A percentile compares a stretch with the other conserved stretches of the same genome.
phyloP scores from a whole-genome alignment of 2,329 filamentous ascomycete genomes.

The Sarocladium brachiariae region DNA sequence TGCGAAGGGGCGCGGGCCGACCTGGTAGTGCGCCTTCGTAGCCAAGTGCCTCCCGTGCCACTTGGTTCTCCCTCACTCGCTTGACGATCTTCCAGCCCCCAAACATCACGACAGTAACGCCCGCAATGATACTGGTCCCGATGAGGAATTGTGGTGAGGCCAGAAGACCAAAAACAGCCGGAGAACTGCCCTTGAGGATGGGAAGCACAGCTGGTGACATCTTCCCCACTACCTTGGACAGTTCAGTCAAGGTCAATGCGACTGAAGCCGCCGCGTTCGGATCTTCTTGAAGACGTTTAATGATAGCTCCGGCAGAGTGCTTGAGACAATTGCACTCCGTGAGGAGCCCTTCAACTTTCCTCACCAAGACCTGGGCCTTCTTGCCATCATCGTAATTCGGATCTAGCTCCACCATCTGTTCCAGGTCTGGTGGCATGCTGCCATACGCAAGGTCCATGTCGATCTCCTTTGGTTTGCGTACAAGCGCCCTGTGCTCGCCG shows the following conservation, averaged over 20 bases:
- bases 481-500: not conserved
- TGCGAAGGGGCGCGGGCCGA: slow-evolving; percentile 20
- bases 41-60: slow-evolving; percentile 22
- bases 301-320: slow-evolving; percentile 74
- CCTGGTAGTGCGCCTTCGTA: slow-evolving; percentile 18
- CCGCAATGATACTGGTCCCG: slow-evolving; percentile 78
- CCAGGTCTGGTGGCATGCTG: slow-evolving; percentile 65
- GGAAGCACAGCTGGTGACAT: slow-evolving; percentile 75
- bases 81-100: slow-evolving; percentile 98
- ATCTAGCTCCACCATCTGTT: slow-evolving; percentile 40
- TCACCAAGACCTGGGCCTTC: slow-evolving; percentile 53
- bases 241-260: slow-evolving; percentile 84
- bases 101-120: slow-evolving; percentile 91
- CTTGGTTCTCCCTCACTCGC: slow-evolving; percentile 52
- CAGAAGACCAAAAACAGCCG: slow-evolving; percentile 78
- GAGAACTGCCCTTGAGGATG: slow-evolving; percentile 72
- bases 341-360: slow-evolving; percentile 67
- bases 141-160: slow-evolving; percentile 92
- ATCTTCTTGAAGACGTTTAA: slow-evolving; percentile 61
- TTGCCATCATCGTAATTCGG: slow-evolving; percentile 49
- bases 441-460: slow-evolving; percentile 94
- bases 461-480: slow-evolving; percentile 42
- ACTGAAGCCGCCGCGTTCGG: slow-evolving; percentile 92
- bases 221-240: slow-evolving; percentile 74
- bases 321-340: slow-evolving; percentile 87